These are phyloP conservation scores for Quercus engelmannii DNA, from an alignment of 306 rosid species.

Conservation along the genomic window DNA sequence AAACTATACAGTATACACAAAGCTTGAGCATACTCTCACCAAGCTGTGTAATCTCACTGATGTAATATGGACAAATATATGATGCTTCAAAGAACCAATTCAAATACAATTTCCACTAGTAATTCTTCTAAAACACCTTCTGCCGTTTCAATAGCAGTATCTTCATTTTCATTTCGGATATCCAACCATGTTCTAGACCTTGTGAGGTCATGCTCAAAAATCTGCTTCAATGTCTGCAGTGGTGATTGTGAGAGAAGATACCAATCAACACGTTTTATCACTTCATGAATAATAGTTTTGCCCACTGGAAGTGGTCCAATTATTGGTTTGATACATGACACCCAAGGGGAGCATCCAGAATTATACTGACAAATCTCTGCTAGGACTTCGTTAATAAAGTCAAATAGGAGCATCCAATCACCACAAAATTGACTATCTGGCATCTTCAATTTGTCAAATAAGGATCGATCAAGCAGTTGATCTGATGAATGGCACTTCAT, in stretches of 20 bases:
- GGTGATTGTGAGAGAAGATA: constrained; percentile 26
- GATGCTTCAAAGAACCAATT: constrained; percentile 24
- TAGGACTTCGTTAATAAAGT: constrained; percentile 51
- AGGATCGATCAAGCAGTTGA: constrained; percentile 31
- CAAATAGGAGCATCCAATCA: constrained; percentile 36
- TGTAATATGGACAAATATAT: not conserved
- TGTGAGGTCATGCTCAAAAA: constrained; percentile 42
- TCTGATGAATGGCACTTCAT: constrained; percentile 31
- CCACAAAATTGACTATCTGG: constrained; percentile 28
- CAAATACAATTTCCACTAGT: constrained; percentile 47
- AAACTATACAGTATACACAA: not conserved
- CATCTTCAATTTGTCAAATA: constrained; percentile 40
- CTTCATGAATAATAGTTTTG: constrained; percentile 41
- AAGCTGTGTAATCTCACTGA: not conserved
- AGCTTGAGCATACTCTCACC: not conserved
- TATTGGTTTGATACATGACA: constrained; percentile 30
- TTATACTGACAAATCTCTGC: constrained; percentile 33
- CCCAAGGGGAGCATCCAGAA: constrained; percentile 33
- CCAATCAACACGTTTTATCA: constrained; percentile 33
- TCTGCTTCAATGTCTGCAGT: constrained; percentile 34
- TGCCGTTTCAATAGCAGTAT: constrained; percentile 34
- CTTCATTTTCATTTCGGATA: constrained; percentile 37
- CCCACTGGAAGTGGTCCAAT: constrained; percentile 29
- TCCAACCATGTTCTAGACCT: constrained; percentile 53
- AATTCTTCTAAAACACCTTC: constrained; percentile 52